phyloP scores from a whole-genome alignment of 2,329 filamentous ascomycete species.

The Nigrospora oryzae region DNA sequence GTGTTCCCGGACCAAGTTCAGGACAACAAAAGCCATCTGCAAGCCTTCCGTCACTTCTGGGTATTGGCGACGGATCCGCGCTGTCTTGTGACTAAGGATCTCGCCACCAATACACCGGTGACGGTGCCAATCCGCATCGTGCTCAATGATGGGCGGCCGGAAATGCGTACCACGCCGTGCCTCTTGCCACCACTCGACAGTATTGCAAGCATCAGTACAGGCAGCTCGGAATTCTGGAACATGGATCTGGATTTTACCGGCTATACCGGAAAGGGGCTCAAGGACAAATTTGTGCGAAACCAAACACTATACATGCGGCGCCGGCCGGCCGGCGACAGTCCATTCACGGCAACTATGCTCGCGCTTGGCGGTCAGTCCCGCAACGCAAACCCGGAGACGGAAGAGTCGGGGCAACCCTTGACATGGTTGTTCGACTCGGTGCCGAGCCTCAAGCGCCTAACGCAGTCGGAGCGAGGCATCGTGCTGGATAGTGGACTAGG shows the following conservation, averaged over 20 bases:
- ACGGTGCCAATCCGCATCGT: conserved; percentile 62
- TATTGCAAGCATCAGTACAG: conserved; percentile 50
- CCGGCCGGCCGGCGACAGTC: conserved; percentile 57
- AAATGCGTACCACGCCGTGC: conserved; percentile 44
- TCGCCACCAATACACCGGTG: conserved; percentile 74
- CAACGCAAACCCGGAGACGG: conserved; percentile 20
- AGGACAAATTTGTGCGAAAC: conserved; percentile 55
- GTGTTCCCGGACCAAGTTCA: conserved; percentile 83
- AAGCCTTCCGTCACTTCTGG: conserved; percentile 97
- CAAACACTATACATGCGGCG: conserved; percentile 70
- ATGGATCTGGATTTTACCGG: conserved; percentile 65
- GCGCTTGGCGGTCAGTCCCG: conserved; percentile 51
- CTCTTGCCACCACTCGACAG: conserved; percentile 57
- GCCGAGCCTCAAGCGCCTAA: conserved; percentile 40
- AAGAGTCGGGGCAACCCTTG: conserved; percentile 38
- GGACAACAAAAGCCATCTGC: conserved; percentile 89
- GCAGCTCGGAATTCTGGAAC: conserved; percentile 67
- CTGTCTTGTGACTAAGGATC: conserved; percentile 80
- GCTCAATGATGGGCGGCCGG: conserved; percentile 28
- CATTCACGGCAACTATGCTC: conserved; percentile 66
- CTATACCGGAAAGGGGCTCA: conserved; percentile 52
- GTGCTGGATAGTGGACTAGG: conserved; percentile 46
- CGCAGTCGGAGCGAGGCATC: conserved; percentile 56
- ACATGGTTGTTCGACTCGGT: conserved; percentile 67
- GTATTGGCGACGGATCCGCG: conserved; percentile 84